Evolutionary conservation across 1,139 yeast genomes (phyloP).

Genomic region (Sugiyamaella neomexicana): DNA sequence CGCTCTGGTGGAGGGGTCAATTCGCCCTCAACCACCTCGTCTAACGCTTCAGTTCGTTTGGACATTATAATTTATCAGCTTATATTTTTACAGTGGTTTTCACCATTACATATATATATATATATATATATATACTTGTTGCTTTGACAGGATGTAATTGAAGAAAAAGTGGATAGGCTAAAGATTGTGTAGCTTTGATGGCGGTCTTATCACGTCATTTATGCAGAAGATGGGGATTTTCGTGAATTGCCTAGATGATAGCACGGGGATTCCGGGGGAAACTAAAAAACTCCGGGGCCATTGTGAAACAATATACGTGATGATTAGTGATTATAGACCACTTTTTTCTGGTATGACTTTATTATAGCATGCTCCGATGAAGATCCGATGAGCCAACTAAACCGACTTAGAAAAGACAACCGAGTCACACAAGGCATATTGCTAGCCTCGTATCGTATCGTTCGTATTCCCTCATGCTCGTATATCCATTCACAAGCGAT

Average conservation of each 20-base stretch:
- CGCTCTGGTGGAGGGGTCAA: slow-evolving; percentile 14
- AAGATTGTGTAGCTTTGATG: not conserved
- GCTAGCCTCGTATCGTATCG: too few relatives aligned
- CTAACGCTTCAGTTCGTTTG: slow-evolving; percentile 6
- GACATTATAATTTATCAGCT: not conserved
- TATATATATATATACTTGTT: not conserved
- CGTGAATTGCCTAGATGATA: not conserved
- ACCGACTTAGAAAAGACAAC: too few relatives aligned
- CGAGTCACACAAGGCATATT: too few relatives aligned
- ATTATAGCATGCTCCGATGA: too few relatives aligned
- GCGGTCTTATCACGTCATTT: not conserved
- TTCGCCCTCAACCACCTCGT: slow-evolving; percentile 18
- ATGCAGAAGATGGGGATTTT: not conserved
- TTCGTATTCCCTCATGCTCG: too few relatives aligned
- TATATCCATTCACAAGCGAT: too few relatives aligned
- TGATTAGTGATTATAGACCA: too few relatives aligned
- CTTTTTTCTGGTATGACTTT: too few relatives aligned
- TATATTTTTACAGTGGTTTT: not conserved
- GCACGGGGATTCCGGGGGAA: not conserved
- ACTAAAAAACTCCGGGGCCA: not conserved
- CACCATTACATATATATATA: not conserved
- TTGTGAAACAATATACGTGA: too few relatives aligned
- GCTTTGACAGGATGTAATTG: not conserved
- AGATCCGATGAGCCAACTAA: too few relatives aligned
- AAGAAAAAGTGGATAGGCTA: not conserved